A percentile compares a stretch with the other conserved stretches of the same genome.
phyloP scores from a whole-genome alignment of 1,284 basidiomycete genomes.

The Tremellales sp. region DNA sequence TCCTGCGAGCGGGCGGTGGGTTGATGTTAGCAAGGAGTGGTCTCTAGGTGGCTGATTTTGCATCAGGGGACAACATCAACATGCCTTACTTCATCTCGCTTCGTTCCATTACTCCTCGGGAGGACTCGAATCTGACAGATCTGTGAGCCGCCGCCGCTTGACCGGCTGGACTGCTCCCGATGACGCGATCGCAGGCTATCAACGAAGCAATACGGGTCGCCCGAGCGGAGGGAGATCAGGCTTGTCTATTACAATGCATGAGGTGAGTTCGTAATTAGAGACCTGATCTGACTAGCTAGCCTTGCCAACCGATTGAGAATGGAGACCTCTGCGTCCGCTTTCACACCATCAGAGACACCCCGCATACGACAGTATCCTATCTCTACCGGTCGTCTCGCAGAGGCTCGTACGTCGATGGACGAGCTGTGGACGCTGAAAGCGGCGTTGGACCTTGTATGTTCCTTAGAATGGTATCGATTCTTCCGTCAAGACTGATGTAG shows the following conservation, averaged over 20 bases:
- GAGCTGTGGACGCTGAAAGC: conserved; percentile 43
- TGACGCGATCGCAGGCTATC: conserved; percentile 22
- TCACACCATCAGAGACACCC: conserved; percentile 13
- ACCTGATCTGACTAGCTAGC: conserved; percentile 10
- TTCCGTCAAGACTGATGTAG: neutral
- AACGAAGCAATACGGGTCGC: conserved; percentile 46
- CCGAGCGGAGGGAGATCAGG: conserved; percentile 37
- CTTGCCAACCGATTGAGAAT: conserved; percentile 24
- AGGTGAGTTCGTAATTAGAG: conserved; percentile 19
- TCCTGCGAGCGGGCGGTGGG: conserved; percentile 27
- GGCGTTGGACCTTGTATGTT: conserved; percentile 39
- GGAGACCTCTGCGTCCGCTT: conserved; percentile 17
- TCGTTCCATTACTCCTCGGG: conserved; percentile 43
- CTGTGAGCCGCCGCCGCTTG: conserved; percentile 16
- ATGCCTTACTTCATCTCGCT: conserved; percentile 47
- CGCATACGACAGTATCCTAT: conserved; percentile 20
- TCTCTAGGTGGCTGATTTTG: neutral
- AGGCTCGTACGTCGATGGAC: conserved; percentile 31
- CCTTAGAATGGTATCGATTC: neutral
- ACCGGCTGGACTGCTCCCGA: neutral
- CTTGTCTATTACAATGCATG: conserved; percentile 42
- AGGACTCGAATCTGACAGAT: conserved; percentile 33
- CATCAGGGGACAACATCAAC: conserved; percentile 39
- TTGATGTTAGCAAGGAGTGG: neutral
- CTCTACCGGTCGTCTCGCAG: conserved; percentile 19